phyloP scores from a whole-genome alignment of 1,284 basidiomycete species.

The Neolentinus lepideus region DNA sequence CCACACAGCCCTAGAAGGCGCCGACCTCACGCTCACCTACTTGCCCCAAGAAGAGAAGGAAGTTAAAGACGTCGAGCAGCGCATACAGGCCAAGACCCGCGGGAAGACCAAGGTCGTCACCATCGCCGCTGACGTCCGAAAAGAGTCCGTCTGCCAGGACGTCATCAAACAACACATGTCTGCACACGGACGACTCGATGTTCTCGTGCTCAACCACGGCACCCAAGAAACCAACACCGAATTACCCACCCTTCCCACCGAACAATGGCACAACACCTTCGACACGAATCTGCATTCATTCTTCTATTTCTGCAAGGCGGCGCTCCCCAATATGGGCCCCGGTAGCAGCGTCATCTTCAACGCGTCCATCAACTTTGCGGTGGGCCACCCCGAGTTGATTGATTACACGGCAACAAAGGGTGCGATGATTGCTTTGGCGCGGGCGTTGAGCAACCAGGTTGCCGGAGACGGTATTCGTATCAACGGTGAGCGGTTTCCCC shows the following conservation, averaged over 20 bases:
- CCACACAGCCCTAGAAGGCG: slow-evolving; percentile 45
- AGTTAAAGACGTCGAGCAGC: slow-evolving; percentile 27
- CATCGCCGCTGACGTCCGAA: slow-evolving; percentile 33
- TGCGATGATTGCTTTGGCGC: slow-evolving; percentile 40
- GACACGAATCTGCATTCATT: slow-evolving; percentile 41
- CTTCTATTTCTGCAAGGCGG: slow-evolving; percentile 46
- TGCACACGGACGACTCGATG: slow-evolving; percentile 33
- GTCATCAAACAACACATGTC: slow-evolving; percentile 36
- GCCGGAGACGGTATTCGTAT: slow-evolving; percentile 44
- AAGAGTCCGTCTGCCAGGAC: slow-evolving; percentile 33
- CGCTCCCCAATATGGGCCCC: slow-evolving; percentile 31
- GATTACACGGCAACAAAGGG: slow-evolving; percentile 54
- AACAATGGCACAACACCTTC: slow-evolving; percentile 49
- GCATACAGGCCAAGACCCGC: slow-evolving; percentile 31
- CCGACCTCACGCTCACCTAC: slow-evolving; percentile 45
- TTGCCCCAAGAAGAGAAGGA: slow-evolving; percentile 43
- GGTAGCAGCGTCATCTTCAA: slow-evolving; percentile 38
- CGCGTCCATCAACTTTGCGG: slow-evolving; percentile 39
- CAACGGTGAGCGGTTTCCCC: slow-evolving; percentile 23
- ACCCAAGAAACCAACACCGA: slow-evolving; percentile 41
- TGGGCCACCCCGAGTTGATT: slow-evolving; percentile 45
- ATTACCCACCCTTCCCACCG: slow-evolving; percentile 32
- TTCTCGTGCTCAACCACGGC: slow-evolving; percentile 40
- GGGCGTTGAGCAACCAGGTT: slow-evolving; percentile 44
- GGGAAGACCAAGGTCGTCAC: slow-evolving; percentile 33